A percentile compares a stretch with the other conserved stretches of the same genome.
These are phyloP conservation scores for Selaginella moellendorffii DNA, from an alignment of 75 land plant species.

Conservation along the genomic window DNA sequence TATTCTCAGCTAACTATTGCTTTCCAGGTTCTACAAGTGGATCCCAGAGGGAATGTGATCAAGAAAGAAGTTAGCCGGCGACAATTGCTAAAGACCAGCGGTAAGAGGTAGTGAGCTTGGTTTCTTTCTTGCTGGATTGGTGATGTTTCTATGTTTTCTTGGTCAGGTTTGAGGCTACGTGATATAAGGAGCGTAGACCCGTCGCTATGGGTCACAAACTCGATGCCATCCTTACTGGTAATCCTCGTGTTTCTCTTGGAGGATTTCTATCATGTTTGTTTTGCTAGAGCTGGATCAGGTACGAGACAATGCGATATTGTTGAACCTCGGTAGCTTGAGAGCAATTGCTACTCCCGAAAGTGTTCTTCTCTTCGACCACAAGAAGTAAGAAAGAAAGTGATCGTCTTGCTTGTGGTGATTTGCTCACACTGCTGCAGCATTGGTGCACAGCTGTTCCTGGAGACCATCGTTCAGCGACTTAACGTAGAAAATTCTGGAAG, in stretches of 20 bases:
- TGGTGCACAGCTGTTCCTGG: constrained; percentile 71
- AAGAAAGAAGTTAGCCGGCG: constrained; percentile 56
- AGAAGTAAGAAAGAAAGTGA: constrained; percentile 34
- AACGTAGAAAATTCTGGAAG: constrained; percentile 45
- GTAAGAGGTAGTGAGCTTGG: constrained; percentile 23
- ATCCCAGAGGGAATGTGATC: constrained; percentile 45
- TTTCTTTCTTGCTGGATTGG: not conserved
- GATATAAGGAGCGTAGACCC: constrained; percentile 96
- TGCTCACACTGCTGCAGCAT: constrained; percentile 29
- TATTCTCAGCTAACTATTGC: too few species aligned
- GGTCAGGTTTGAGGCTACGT: constrained; percentile 70
- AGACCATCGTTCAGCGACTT: constrained; percentile 56
- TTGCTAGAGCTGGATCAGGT: constrained; percentile 30
- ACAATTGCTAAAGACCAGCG: constrained; percentile 73
- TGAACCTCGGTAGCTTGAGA: constrained; percentile 79
- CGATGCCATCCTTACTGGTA: constrained; percentile 78
- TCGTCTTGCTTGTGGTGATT: not conserved
- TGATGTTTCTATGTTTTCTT: constrained; percentile 1
- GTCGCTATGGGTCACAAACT: constrained; percentile 79
- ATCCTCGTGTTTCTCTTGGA: too few species aligned
- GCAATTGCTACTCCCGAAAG: constrained; percentile 76
- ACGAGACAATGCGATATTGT: constrained; percentile 84
- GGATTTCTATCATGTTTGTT: not conserved
- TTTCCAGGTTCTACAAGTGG: constrained; percentile 66
- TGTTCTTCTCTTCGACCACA: constrained; percentile 77